phyloP scores from a whole-genome alignment of 768 basidiomycete genomes.

The Mycena latifolia region DNA sequence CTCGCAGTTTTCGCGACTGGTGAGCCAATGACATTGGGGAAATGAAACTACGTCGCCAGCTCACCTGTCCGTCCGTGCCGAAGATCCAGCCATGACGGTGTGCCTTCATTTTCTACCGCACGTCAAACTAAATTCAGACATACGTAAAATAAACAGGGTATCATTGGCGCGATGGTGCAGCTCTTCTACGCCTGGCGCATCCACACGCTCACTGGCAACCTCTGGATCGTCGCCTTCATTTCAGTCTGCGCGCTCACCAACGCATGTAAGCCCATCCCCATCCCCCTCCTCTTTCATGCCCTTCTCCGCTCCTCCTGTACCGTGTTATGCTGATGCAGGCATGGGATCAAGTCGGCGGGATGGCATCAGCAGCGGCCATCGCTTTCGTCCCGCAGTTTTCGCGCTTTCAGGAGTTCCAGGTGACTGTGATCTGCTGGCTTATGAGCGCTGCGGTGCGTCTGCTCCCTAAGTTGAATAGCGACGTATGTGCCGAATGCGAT shows the following conservation, averaged over 20 bases:
- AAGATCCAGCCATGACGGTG: conserved; percentile 43
- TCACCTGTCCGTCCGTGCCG: neutral
- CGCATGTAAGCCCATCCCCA: conserved; percentile 38
- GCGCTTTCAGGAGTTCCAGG: conserved; percentile 39
- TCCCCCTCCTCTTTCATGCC: too few species aligned
- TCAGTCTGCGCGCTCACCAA: conserved; percentile 32
- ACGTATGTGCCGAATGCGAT: neutral
- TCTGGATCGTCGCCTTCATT: conserved; percentile 26
- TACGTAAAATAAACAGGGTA: conserved; percentile 30
- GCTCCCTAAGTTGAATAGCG: neutral
- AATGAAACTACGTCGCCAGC: too few species aligned
- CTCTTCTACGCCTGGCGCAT: conserved; percentile 46
- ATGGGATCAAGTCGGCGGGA: conserved; percentile 35
- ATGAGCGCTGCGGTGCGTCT: conserved; percentile 30
- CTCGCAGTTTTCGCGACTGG: conserved; percentile 40
- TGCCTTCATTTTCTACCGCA: too few species aligned
- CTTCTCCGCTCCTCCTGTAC: too few species aligned
- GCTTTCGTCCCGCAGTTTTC: conserved; percentile 37
- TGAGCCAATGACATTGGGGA: too few species aligned
- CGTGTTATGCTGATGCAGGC: too few species aligned
- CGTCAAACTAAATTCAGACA: too few species aligned
- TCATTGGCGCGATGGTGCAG: conserved; percentile 40
- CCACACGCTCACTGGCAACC: conserved; percentile 30
- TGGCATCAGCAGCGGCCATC: conserved; percentile 39
- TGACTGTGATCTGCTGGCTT: conserved; percentile 34